Conservation (phyloP, 148 eudicot species). For the Amaranthus hypochondriacus region DNA sequence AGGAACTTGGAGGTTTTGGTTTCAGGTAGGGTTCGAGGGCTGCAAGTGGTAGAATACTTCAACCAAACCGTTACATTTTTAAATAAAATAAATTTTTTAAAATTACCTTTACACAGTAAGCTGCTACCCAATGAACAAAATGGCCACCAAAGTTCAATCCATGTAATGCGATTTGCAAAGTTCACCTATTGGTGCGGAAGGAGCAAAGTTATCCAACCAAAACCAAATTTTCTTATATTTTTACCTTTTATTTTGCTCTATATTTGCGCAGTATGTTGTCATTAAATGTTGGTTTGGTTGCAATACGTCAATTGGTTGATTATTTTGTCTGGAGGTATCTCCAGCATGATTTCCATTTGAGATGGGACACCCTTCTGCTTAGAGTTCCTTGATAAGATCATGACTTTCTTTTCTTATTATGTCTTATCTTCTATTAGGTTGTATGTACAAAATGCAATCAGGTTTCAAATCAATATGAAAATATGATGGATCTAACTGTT, state of each 20-base stretch:
- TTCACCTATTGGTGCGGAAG: no score
- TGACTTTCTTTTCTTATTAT: not conserved
- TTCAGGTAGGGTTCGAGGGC: no score
- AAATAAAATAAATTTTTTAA: no score
- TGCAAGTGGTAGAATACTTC: no score
- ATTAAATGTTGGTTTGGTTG: not conserved
- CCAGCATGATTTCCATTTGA: not conserved
- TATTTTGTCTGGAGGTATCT: not conserved
- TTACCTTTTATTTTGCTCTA: not conserved
- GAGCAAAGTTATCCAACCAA: no score
- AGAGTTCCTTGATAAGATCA: not conserved
- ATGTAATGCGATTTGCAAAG: no score
- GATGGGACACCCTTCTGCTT: not conserved
- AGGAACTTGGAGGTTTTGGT: no score
- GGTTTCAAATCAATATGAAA: constrained; percentile 77
- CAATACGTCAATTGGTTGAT: not conserved
- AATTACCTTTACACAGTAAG: no score
- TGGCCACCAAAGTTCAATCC: no score
- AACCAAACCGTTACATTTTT: no score
- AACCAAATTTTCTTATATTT: no score
- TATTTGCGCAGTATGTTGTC: not conserved
- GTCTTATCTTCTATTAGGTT: constrained; percentile 41
- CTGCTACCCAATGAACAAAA: no score
- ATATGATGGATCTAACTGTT: constrained; percentile 95
- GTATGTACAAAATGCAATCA: constrained; percentile 68